Base-by-base conservation (phyloP, 192 early-diverging fungal species). In the Mortierella alpina region DNA sequence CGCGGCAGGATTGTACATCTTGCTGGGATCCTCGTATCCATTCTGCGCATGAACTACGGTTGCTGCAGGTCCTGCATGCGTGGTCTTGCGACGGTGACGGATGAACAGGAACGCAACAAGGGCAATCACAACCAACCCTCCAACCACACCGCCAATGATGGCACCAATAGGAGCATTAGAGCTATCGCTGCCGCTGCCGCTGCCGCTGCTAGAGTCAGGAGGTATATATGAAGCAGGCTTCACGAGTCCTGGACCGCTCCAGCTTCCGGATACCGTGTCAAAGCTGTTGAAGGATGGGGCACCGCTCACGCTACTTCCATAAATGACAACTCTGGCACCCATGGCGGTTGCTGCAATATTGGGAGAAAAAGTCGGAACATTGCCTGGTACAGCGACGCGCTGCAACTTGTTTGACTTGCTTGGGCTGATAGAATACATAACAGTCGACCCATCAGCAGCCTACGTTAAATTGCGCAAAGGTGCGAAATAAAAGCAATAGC, bases 111-210 rank as follows among this genome's bases (percentile, higher is more conserved):
- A 72, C 1, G 53, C 65, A 4, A 68, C 41, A 45, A 72, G 7
- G 23, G 77, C 77, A 52, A 72, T 68, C 7, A 80, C 31, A 17
- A 68, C 77, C 44, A 80, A 57, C 4, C 59, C 77, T 0, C 65
- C 77, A 46, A 68, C 77, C 18, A 80, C 59, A 20, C 77, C 77
- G 54, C 76, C 76, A 58, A 71, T 41, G 40, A 80, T 80, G 2
- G 52, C 76, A 9, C 76, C 76, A 15, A 71, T 17, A 12, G 63
- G 54, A 12, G 76, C 48, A 31, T 72, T 15, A 48, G 12, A 42
- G 10, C 22, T 50, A 13, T 51, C 51, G 10, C 53, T 39, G 5
- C 46, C 20, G 18, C 14, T 55, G 40, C 45, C 10, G 1, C 10
- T 22, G 57, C 7, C 1, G 7, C 13, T 59, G 23, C 41, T 2